Evolutionary conservation across 148 eudicot genomes (phyloP).

Genomic region (Fallopia convolvulus): DNA sequence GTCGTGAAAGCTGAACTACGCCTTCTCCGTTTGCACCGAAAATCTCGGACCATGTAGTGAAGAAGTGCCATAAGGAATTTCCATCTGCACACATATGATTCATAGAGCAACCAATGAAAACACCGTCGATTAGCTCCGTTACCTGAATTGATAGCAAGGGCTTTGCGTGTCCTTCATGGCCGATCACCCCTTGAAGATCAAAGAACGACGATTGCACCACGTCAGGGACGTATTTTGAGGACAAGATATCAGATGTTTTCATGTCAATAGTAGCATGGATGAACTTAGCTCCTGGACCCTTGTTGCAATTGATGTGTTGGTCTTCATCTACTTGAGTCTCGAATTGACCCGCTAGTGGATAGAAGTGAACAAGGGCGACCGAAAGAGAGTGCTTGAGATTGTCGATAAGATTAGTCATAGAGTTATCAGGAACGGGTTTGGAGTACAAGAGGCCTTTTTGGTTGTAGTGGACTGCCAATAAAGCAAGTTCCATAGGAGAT

Average conservation of each 20-base stretch:
- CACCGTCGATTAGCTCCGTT: constrained; percentile 1
- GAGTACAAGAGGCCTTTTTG: constrained; percentile 35
- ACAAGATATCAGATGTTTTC: not conserved
- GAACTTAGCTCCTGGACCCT: constrained; percentile 12
- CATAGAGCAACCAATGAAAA: constrained; percentile 5
- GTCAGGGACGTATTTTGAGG: constrained; percentile 2
- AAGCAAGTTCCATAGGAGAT: constrained; percentile 31
- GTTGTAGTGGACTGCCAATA: constrained; percentile 24
- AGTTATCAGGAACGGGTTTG: not conserved
- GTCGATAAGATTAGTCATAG: not conserved
- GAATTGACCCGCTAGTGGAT: not conserved
- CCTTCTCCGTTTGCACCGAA: not conserved
- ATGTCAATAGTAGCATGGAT: not conserved
- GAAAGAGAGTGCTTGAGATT: constrained; percentile 9
- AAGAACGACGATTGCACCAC: constrained; percentile 11
- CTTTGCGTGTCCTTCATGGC: constrained; percentile 4
- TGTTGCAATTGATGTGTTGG: not conserved
- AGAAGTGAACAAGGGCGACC: not conserved
- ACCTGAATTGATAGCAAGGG: constrained; percentile 11
- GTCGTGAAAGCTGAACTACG: not conserved
- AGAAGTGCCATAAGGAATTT: constrained; percentile 18
- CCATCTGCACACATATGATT: constrained; percentile 11
- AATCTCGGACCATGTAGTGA: constrained; percentile 16
- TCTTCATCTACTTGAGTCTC: not conserved
- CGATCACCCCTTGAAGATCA: not conserved